phyloP scores from a whole-genome alignment of 768 basidiomycete genomes.

The Tulasnella sp. region DNA sequence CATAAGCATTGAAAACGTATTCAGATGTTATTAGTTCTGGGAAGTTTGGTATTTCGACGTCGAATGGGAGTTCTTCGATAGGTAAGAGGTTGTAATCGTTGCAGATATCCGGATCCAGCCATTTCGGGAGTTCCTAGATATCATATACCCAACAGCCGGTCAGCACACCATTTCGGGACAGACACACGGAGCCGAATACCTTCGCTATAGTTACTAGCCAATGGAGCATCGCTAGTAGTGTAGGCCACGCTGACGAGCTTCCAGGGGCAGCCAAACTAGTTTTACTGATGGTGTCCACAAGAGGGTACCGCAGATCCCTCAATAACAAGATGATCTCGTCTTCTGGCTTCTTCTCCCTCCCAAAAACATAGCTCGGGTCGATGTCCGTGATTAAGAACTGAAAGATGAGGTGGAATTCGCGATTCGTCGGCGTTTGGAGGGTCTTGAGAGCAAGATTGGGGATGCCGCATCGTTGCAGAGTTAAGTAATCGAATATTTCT shows the following conservation, averaged over 20 bases:
- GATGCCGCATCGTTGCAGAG: constrained; percentile 40
- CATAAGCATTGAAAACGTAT: constrained; percentile 69
- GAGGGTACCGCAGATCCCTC: constrained; percentile 80
- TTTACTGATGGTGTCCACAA: constrained; percentile 72
- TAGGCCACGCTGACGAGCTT: constrained; percentile 90
- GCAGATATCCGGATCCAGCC: constrained; percentile 42
- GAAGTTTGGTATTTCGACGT: constrained; percentile 67
- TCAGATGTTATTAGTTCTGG: constrained; percentile 74
- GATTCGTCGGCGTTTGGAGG: constrained; percentile 76
- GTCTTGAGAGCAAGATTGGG: constrained; percentile 63
- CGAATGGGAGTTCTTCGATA: constrained; percentile 43
- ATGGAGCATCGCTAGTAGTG: constrained; percentile 82
- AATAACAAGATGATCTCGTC: constrained; percentile 82
- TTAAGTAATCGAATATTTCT: constrained; percentile 71
- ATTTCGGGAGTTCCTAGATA: constrained; percentile 48
- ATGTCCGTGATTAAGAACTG: constrained; percentile 70
- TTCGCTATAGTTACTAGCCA: constrained; percentile 89
- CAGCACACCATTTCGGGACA: neutral
- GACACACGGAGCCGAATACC: constrained; percentile 49
- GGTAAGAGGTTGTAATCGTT: constrained; percentile 42
- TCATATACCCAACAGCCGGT: too few relatives aligned
- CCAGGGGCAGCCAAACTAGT: constrained; percentile 89
- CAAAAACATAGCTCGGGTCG: constrained; percentile 68
- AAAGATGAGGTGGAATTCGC: constrained; percentile 86
- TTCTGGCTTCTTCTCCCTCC: constrained; percentile 62